A percentile compares a stretch with the other conserved stretches of the same genome.
phyloP scores from a whole-genome alignment of 345 rosid species.

The Euphorbia tirucalli region DNA sequence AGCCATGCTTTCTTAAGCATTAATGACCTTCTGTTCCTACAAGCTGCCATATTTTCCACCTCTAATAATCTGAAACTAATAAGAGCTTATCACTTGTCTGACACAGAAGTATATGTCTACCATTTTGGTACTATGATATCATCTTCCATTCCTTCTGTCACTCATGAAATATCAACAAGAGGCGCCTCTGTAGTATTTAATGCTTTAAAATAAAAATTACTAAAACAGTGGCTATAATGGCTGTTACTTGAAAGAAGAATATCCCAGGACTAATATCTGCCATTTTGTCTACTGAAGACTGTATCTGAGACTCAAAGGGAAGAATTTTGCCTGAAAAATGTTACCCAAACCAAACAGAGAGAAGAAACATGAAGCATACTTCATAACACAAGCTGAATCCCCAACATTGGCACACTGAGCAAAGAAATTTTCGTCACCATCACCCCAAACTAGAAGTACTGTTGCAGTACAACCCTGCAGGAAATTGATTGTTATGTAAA shows the following conservation, averaged over 20 bases:
- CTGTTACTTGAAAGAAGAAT: background rate
- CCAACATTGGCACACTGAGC: constrained; percentile 95
- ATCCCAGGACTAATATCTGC: background rate
- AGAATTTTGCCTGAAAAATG: background rate
- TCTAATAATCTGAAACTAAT: background rate
- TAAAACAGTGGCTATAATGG: too few species aligned
- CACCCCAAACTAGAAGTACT: constrained; percentile 80
- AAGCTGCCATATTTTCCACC: background rate
- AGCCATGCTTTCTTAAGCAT: background rate
- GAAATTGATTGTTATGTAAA: constrained; percentile 4
- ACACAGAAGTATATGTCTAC: background rate
- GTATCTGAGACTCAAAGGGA: background rate
- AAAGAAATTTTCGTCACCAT: constrained; percentile 45
- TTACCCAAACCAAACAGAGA: constrained; percentile 2
- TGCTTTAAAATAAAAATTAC: too few species aligned
- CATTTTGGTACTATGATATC: background rate
- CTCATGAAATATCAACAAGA: background rate
- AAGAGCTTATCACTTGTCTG: too few species aligned
- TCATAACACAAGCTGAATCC: constrained; percentile 81
- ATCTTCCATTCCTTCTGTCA: background rate
- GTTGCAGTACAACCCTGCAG: constrained; percentile 98
- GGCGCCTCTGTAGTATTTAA: background rate
- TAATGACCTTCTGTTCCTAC: too few species aligned
- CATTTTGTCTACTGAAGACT: background rate
- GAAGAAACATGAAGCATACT: constrained; percentile 48